Evolutionary conservation across 208 protist species (phyloP), one percentile per base, ranked within the genome.

Genomic region (Leishmania guyanensis): DNA sequence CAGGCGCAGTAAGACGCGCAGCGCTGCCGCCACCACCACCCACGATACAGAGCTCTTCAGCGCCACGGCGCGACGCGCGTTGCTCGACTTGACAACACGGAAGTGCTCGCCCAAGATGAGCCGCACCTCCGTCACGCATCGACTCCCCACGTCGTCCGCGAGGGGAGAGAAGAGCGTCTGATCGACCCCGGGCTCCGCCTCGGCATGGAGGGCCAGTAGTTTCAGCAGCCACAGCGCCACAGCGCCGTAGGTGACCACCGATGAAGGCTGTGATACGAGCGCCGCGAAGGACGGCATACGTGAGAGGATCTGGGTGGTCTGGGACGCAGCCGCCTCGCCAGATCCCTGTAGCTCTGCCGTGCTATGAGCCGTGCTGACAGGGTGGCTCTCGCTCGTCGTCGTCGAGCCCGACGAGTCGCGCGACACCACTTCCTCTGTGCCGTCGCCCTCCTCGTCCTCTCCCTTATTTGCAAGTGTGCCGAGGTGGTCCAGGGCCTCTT

Each of bases 1-100:
- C 26, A 97, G 82, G 5, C 95, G 90, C 58, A 93, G 85, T 74
- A 98, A 86, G 50, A 97, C 84, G 12, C 81, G 88, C 85, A 98
- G 78, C 39, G 88, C 86, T 5, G 88, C 82, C 33, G 82, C 74
- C 60, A 96, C 86, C 20, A 96, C 87, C 46, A 79, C 83, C 66
- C 82, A 71, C 48, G 94, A 97, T 54, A 80, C 82, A 16, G 79
- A 64, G n/a, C 87, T 84, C 53, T 86, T 88, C 66, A 95, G 88
- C 39, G 89, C 86, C 43, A 95, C 86, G 14, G 87, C 84, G 65
- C 93, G 93, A 22, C 93, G 86, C 5, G 95, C 85, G 81, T 90
- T 94, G 78, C 81, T 83, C 3, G 87, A 83, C 78, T 91, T 90
- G 56, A 98, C 90, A 17, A 90, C 84, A 46, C 93, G 90, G 51